Evolutionary conservation across 202 grass and related monocot genomes (phyloP), one percentile per base, ranked within the genome.

Genomic region (Schoenoplectus tabernaemontani): DNA sequence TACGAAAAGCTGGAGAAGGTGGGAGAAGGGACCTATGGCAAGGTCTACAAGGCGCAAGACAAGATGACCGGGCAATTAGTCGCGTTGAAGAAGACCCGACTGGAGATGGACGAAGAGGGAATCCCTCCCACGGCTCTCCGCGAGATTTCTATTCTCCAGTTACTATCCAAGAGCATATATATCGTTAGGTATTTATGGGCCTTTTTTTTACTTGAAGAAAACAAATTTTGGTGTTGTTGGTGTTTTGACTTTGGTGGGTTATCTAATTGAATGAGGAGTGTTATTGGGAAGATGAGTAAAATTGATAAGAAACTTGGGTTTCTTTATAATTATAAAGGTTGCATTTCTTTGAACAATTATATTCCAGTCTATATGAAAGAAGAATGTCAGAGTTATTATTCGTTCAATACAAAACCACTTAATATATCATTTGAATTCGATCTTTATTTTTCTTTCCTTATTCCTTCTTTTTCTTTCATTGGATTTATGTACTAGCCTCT

Each of bases 1-100:
- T 97, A 97, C 87, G 93, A 97, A 83, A 97, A 97, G 90, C 81
- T 93, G 78, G 90, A 93, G 87, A 97, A 97, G 87, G 90, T 97
- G 2, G 93, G 93, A 2, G 93, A 97, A 56, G 93, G 93, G 12
- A 93, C 93, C 17, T 93, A 97, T 78, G 90, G 88, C 2, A 97
- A 97, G 87, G 93, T 93, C 83, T 93, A 97, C 89, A 93, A 93
- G 93, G 93, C 93, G 56, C 87, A 85, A 78, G 91, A 97, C 88
- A 87, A 78, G 88, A 85, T 44, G 26, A 93, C 93, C 33, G 93
- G 93, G 3, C 88, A 85, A 77, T 68, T 97, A 28, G 90, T 97
- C 41, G 93, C 93, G 19, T 87, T 97, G 26, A 97, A 97, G 93
- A 97, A 91, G 93, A 97, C 91, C 0, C 83, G 93, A 3, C 91